Base-by-base conservation (phyloP, 2,329 filamentous ascomycete species). In the Lachnellula cervina region DNA sequence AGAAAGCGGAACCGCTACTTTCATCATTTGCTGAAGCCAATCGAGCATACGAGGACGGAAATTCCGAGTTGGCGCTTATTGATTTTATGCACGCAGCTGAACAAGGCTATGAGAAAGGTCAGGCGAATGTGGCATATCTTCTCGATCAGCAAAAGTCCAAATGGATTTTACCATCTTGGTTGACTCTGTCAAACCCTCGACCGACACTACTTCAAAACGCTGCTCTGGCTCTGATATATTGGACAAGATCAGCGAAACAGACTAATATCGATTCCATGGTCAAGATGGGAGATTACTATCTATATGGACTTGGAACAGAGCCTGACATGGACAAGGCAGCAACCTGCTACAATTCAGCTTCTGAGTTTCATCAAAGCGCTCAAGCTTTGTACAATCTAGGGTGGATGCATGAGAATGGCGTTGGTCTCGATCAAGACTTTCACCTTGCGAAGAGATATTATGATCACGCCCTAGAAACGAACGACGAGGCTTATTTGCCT, bases 371-470 rank as follows among this genome's bases (percentile, higher is more conserved):
- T 64, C 88, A 91, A 68, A 96, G 90, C 64, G 94, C 93, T 2
- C 95, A 99, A 73, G 94, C 95, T 14, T 83, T 97, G 55, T 99
- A 91, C 82, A 97, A 99, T 66, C 78, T 99, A 14, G 95, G 94
- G 5, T 99, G 94, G 94, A 97, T 99, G 93, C 91, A 99, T 68
- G 94, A 99, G 73, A 97, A 97, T 67, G 94, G 94, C 7, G 80
- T 97, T 49, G 90, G 92, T 2, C 82, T 97, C 19, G 87, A 89
- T 53, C 94, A 99, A 70, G 94, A 99, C 69, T 99, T 95, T 70
- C 94, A 99, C 68, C 84, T 99, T 55, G 94, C 95, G 2, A 99
- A 99, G 74, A 80, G 94, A 52, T 96, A 92, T 73, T 99, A 99
- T 69, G 94, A 99, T 66, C 81, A 94, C 58, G 93, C 94, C 1